A percentile compares a stretch with the other conserved stretches of the same genome.
phyloP scores from a whole-genome alignment of 768 basidiomycete species.

The Tricholoma sp. region DNA sequence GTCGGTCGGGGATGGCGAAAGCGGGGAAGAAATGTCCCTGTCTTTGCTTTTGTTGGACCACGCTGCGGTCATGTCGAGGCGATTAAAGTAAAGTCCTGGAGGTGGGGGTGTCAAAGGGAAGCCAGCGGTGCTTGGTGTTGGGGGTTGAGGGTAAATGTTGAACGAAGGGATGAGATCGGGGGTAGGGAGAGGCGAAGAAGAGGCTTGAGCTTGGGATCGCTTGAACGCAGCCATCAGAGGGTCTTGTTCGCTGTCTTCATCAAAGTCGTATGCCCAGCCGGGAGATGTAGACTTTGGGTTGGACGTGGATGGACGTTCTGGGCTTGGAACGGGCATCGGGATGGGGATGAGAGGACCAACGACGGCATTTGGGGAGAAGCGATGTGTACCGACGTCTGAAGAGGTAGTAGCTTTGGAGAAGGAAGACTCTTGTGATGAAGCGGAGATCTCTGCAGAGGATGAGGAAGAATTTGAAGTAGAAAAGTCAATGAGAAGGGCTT shows the following conservation, averaged over 20 bases:
- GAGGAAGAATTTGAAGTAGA: conserved; percentile 14
- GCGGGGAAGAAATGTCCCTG: neutral
- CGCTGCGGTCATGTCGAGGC: neutral
- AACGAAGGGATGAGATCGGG: neutral
- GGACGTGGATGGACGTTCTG: neutral
- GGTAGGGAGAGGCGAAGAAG: neutral
- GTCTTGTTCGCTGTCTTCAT: conserved; percentile 7
- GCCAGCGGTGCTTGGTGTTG: neutral
- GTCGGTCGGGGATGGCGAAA: neutral
- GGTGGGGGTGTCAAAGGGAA: conserved; percentile 1
- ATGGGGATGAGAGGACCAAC: conserved; percentile 17
- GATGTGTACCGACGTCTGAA: conserved; percentile 19
- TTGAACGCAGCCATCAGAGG: conserved; percentile 13
- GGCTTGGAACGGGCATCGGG: conserved; percentile 14
- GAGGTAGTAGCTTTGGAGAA: conserved; percentile 8
- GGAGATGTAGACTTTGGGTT: neutral
- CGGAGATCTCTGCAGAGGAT: neutral
- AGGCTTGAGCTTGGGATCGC: neutral
- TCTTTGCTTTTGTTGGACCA: neutral
- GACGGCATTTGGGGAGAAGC: conserved; percentile 6
- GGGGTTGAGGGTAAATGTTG: neutral
- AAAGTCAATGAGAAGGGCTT: conserved; percentile 17
- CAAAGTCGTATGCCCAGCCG: conserved; percentile 12
- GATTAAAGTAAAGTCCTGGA: neutral
- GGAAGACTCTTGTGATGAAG: neutral